Evolutionary conservation across 2,329 filamentous ascomycete genomes (phyloP), one percentile per base, ranked within the genome.

Genomic region (Xylaria sp.): DNA sequence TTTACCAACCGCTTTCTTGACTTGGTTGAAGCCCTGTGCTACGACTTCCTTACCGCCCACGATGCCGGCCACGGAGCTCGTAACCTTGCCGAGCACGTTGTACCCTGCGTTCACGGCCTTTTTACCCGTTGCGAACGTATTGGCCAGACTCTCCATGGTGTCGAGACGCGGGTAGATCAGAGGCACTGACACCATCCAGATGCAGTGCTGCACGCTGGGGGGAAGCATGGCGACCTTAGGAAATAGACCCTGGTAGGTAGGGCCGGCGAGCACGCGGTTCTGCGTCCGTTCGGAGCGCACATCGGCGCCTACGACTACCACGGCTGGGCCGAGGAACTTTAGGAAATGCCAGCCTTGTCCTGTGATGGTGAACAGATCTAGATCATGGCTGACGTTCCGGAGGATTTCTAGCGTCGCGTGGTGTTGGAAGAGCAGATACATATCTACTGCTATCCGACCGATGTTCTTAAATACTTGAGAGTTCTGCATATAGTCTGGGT

Each of bases 391-490:
- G 66, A 97, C 91, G 74, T 97, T 95, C 61, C 94, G 92, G 66
- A 99, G 88, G 50, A 98, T 92, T 78, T 98, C 96, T 2, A 97
- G 86, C 0, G 95, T 98, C 0, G 96, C 98, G 80, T 99, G 96
- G 78, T 99, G 96, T 78, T 99, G 96, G 85, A 99, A 99, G 8
- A 99, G 87, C 42, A 99, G 86, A 78, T 98, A 99, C 94, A 98
- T 98, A 74, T 98, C 94, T 64, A 97, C 94, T 25, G 94, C 96
- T 70, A 99, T 91, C 44, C 96, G 90, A 27, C 96, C 96, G 76
- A 98, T 97, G 78, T 98, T 98, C 82, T 97, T 98, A 85, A 99
- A 98, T 83, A 98, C 94, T 72, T 97, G 92, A 21, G 94, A 98
- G 73, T 93, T 93, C 78, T 99, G 96, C 95, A 99, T 98, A 79